Percentiles rank a stretch among this genome's conserved stretches.
phyloP scores from a whole-genome alignment of 2,329 filamentous ascomycete species.

The Penicillium sp. region DNA sequence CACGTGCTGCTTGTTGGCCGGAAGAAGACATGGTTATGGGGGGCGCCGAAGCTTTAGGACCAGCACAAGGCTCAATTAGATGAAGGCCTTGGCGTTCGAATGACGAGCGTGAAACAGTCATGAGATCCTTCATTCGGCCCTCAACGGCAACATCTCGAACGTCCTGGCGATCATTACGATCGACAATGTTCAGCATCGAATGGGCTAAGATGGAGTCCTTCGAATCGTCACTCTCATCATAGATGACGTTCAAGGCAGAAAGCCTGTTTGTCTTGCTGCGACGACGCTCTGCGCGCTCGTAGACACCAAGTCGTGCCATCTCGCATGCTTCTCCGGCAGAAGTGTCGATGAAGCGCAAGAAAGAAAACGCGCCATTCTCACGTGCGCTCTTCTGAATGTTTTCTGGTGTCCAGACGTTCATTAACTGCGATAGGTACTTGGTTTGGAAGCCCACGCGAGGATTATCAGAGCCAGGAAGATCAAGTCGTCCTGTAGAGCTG shows the following conservation, averaged over 20 bases:
- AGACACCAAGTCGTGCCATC: conserved; percentile 67
- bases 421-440: conserved; percentile 72
- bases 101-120: conserved; percentile 69
- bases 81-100: conserved; percentile 70
- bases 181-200: conserved; percentile 76
- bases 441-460: conserved; percentile 72
- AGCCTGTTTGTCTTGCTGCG: conserved; percentile 55
- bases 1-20: conserved; percentile 61
- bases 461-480: conserved; percentile 72
- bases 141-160: conserved; percentile 68
- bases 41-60: conserved; percentile 76
- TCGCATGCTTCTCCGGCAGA: conserved; percentile 71
- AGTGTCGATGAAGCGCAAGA: conserved; percentile 79
- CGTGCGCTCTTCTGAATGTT: conserved; percentile 66
- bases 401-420: conserved; percentile 87
- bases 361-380: conserved; percentile 72
- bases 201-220: conserved; percentile 67
- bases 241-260: conserved; percentile 64
- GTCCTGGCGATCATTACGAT: conserved; percentile 64
- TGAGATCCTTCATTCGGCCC: conserved; percentile 69
- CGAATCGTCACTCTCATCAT: conserved; percentile 59
- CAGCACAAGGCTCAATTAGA: conserved; percentile 75
- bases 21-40: conserved; percentile 78
- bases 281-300: conserved; percentile 69
- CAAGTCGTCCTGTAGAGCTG: conserved; percentile 72